phyloP scores from a whole-genome alignment of 2,329 filamentous ascomycete genomes.

The Dactylellina haptotyla region DNA sequence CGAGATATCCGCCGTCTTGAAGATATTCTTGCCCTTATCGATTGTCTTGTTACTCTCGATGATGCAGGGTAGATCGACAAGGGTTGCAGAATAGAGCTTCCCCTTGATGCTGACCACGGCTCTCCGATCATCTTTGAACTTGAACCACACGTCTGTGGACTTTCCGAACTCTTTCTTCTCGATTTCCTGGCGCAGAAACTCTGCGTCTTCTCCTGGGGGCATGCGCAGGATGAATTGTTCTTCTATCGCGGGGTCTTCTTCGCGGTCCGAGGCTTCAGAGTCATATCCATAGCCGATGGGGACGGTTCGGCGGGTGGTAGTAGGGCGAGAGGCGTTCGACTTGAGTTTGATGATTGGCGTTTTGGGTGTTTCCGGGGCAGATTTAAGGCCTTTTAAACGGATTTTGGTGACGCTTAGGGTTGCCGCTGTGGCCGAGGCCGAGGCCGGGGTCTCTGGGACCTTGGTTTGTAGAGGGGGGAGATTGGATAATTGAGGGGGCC shows the following conservation, averaged over 20 bases:
- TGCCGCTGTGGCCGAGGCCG: neutral
- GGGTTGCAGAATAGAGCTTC: constrained; percentile 71
- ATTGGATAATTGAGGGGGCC: constrained; percentile 35
- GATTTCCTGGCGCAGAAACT: constrained; percentile 81
- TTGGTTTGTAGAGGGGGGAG: constrained; percentile 42
- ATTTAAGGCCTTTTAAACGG: constrained; percentile 27
- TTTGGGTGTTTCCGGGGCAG: constrained; percentile 55
- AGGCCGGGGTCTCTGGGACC: neutral
- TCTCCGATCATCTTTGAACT: constrained; percentile 76
- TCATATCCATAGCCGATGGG: constrained; percentile 89
- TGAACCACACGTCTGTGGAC: constrained; percentile 78
- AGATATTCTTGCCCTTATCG: constrained; percentile 74
- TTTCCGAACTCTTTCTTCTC: constrained; percentile 76
- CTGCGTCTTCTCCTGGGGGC: constrained; percentile 83
- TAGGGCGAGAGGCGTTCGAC: constrained; percentile 67
- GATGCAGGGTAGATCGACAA: constrained; percentile 77
- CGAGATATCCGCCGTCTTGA: constrained; percentile 73
- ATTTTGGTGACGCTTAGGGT: constrained; percentile 37
- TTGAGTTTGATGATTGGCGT: constrained; percentile 69
- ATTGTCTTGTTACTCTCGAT: constrained; percentile 79
- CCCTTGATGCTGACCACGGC: constrained; percentile 71
- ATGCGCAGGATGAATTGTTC: constrained; percentile 91
- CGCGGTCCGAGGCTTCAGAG: constrained; percentile 90
- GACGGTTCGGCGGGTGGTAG: constrained; percentile 69
- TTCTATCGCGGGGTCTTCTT: constrained; percentile 86